phyloP scores from a whole-genome alignment of 768 basidiomycete genomes.

The Termitomyces titanicus region DNA sequence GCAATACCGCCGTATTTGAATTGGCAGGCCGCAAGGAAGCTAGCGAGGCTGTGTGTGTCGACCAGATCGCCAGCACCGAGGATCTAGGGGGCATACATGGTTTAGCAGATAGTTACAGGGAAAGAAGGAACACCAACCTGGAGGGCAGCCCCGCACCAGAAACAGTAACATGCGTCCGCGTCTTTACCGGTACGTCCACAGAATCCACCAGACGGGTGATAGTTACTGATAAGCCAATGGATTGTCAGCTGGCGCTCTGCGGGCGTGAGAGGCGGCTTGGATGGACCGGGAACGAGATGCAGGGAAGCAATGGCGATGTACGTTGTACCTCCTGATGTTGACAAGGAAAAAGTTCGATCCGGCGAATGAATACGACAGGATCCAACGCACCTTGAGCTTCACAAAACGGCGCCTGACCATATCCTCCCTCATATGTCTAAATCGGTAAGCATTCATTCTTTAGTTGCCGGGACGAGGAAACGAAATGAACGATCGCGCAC shows the following conservation, averaged over 20 bases:
- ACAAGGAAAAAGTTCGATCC: background rate
- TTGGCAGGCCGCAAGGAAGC: slow-evolving; percentile 75
- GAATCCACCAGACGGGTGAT: slow-evolving; percentile 72
- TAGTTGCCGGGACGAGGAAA: background rate
- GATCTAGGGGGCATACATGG: slow-evolving; percentile 45
- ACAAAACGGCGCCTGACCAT: slow-evolving; percentile 73
- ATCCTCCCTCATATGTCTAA: slow-evolving; percentile 92
- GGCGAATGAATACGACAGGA: background rate
- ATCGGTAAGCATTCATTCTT: slow-evolving; percentile 1
- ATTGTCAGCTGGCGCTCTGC: slow-evolving; percentile 52
- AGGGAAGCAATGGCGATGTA: slow-evolving; percentile 87
- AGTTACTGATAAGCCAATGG: slow-evolving; percentile 77
- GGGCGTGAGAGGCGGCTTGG: slow-evolving; percentile 25
- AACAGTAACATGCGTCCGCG: slow-evolving; percentile 93
- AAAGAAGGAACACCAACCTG: slow-evolving; percentile 42
- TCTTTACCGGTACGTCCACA: slow-evolving; percentile 85
- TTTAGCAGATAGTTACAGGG: background rate
- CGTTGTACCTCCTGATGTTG: slow-evolving; percentile 81
- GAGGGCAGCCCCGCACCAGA: slow-evolving; percentile 88
- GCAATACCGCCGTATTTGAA: slow-evolving; percentile 87
- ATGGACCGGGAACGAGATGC: slow-evolving; percentile 38
- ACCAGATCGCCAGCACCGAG: slow-evolving; percentile 59
- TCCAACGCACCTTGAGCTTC: slow-evolving; percentile 77
- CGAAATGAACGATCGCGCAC: slow-evolving; percentile 37
- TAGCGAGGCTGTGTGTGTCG: slow-evolving; percentile 48